These are phyloP conservation scores for Bacidia rubella DNA, from an alignment of 495 filamentous ascomycete species.

Conservation along the genomic window DNA sequence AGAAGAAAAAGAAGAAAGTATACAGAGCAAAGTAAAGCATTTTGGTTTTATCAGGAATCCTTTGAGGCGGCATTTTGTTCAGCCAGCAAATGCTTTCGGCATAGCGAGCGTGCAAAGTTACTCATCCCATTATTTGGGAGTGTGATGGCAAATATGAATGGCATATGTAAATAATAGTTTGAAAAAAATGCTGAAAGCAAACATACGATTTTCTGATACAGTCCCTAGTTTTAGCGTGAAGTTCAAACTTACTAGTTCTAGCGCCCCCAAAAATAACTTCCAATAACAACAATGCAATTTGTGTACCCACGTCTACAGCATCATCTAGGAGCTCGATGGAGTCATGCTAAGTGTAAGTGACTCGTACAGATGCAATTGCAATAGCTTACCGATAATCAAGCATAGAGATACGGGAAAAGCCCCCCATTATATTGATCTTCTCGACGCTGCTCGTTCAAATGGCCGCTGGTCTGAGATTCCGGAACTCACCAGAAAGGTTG, in stretches of 20 bases:
- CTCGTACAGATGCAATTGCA: neutral
- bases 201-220: too few relatives aligned
- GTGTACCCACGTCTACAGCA: neutral
- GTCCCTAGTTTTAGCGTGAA: too few relatives aligned
- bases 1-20: neutral
- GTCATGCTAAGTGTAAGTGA: constrained; percentile 14
- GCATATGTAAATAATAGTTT: too few relatives aligned
- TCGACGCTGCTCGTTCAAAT: constrained; percentile 77
- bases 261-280: too few relatives aligned
- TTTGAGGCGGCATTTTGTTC: neutral
- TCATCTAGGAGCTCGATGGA: neutral
- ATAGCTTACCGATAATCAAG: constrained; percentile 20
- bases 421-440: constrained; percentile 58
- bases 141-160: too few relatives aligned
- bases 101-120: too few relatives aligned
- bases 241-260: too few relatives aligned
- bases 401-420: constrained; percentile 51
- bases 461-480: constrained; percentile 82
- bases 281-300: too few relatives aligned
- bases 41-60: neutral
- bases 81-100: too few relatives aligned
- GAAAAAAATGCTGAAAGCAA: too few relatives aligned
- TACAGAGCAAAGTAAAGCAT: neutral
- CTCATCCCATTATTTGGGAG: too few relatives aligned
- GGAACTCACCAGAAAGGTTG: constrained; percentile 79